phyloP scores from a whole-genome alignment of 129 eudicot genomes.

The Ambrosia trifida region DNA sequence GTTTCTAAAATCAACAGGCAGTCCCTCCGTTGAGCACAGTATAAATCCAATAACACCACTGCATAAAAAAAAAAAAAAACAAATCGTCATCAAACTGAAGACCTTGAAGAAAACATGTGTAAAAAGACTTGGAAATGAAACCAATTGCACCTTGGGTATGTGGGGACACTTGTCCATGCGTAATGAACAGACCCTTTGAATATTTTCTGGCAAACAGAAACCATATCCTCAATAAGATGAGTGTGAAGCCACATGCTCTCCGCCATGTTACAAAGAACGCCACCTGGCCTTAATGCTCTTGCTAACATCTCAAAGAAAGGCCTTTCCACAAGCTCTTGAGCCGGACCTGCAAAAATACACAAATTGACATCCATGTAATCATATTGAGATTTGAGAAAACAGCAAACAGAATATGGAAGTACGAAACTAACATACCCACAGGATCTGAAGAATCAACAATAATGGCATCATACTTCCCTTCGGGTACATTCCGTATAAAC shows the following conservation, averaged over 20 bases:
- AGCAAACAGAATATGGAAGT: neutral
- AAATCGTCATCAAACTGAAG: neutral
- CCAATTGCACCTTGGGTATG: constrained; percentile 78
- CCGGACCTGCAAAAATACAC: constrained; percentile 61
- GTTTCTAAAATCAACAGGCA: constrained; percentile 70
- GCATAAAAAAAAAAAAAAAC: constrained; percentile 25
- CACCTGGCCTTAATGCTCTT: constrained; percentile 94
- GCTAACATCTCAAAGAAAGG: constrained; percentile 91
- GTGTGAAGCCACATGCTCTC: constrained; percentile 99
- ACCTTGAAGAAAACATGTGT: neutral
- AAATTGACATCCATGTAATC: neutral
- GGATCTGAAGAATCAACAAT: constrained; percentile 98
- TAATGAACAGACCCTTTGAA: constrained; percentile 90
- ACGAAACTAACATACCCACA: constrained; percentile 60
- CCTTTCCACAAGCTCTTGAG: constrained; percentile 86
- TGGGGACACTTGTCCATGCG: constrained; percentile 98
- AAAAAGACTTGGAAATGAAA: neutral
- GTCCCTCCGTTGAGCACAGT: constrained; percentile 82
- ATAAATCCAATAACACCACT: constrained; percentile 93
- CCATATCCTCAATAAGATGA: constrained; percentile 88
- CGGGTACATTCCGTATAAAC: constrained; percentile 56
- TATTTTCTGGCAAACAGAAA: constrained; percentile 64
- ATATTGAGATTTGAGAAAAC: neutral
- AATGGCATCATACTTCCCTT: constrained; percentile 89
- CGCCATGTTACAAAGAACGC: constrained; percentile 97